phyloP scores from a whole-genome alignment of 768 basidiomycete species.

The Leccinum subgranulosum region DNA sequence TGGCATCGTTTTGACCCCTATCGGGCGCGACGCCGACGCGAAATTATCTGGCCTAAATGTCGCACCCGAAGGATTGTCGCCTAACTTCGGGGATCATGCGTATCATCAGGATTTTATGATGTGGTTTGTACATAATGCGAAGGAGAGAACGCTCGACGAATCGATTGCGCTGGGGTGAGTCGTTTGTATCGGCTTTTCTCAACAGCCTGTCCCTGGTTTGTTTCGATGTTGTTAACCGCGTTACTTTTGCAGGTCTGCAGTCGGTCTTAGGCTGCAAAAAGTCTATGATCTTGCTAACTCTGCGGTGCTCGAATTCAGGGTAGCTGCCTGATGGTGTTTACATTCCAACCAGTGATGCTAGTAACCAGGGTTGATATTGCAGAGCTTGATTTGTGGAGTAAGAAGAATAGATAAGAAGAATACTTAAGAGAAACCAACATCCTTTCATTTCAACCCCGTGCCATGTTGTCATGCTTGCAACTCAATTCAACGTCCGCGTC shows the following conservation, averaged over 20 bases:
- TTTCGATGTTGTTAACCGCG: background rate
- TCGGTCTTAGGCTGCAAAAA: background rate
- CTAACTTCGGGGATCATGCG: conserved; percentile 42
- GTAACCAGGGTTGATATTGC: no score
- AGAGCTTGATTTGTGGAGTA: no score
- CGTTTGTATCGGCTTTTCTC: background rate
- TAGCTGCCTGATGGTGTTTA: background rate
- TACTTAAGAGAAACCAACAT: no score
- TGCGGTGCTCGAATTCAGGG: background rate
- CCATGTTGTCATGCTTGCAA: no score
- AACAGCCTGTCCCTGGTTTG: background rate
- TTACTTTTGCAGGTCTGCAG: background rate
- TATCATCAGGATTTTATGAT: conserved; percentile 48
- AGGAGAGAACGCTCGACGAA: conserved; percentile 39
- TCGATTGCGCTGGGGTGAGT: background rate
- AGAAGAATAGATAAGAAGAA: no score
- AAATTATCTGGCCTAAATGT: conserved; percentile 10
- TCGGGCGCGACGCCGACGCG: conserved; percentile 3
- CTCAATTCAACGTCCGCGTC: no score
- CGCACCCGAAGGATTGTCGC: conserved; percentile 44
- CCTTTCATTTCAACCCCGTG: no score
- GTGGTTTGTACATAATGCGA: conserved; percentile 41
- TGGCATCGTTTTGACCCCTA: conserved; percentile 15
- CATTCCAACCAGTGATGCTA: no score
- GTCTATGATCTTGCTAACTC: background rate